Evolutionary conservation across 2,329 filamentous ascomycete genomes (phyloP), one percentile per base, ranked within the genome.

Genomic region (Seiridium cupressi): DNA sequence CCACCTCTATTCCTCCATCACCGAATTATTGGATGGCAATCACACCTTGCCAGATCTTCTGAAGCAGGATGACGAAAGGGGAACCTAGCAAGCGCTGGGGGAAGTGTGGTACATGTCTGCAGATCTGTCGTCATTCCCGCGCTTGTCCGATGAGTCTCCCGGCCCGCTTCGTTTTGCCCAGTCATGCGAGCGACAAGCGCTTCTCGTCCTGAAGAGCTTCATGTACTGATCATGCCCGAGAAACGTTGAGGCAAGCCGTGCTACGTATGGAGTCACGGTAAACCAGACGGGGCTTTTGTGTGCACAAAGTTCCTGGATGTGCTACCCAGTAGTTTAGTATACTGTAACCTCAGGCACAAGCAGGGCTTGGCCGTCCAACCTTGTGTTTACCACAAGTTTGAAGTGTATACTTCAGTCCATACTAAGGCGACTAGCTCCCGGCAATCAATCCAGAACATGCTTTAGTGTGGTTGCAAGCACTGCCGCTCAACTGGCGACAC

Each of bases 21-120:
- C 35, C 35, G 18, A 55, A 40, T 7, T 31, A 55, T 55, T 55
- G 51, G 51, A 26, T 55, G 35, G 51, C 51, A 18, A 18, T 11
- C 40, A 38, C 35, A 26, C 31, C 44, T 42, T 18, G 42, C 3
- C 11, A 55, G 51, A 10, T 55, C 40, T 10, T 26, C 8, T 55
- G 51, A 55, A 38, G 51, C 51, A 42, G 44, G 51, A 55, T 55
- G 51, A 55, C 51, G 51, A 55, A 55, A 44, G 35, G n/a, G 13
- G 8, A 35, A 51, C 31, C 8, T 42, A 55, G 49, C 32, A 51
- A 51, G 32, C 32, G 49, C 34, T 18, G 36, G 51, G 35, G 34
- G 38, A 18, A n/a, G 8, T 34, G 51, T 36, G 13, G 34, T 54
- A 36, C 38, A 26, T 36, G 51, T 26, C 18, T 42, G 51, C 51